phyloP scores from a whole-genome alignment of 495 filamentous ascomycete species.

The Talaromyces trachyspermus region DNA sequence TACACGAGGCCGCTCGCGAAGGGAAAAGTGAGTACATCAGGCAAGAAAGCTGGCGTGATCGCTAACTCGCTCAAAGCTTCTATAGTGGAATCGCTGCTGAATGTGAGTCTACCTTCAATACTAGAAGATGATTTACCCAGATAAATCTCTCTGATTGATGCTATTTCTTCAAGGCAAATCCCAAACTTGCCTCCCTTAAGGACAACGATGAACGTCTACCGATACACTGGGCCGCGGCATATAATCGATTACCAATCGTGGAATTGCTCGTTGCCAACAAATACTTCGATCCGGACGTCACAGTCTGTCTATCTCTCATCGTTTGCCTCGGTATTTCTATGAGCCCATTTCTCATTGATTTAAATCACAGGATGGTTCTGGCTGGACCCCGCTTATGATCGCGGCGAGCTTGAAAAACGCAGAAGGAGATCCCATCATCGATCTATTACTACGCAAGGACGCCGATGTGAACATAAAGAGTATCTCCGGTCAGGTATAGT shows the following conservation, averaged over 20 bases:
- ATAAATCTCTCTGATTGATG: not conserved
- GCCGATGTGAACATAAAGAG: constrained; percentile 81
- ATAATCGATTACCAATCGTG: constrained; percentile 70
- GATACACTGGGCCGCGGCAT: constrained; percentile 90
- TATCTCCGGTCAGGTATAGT: constrained; percentile 49
- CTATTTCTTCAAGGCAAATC: constrained; percentile 53
- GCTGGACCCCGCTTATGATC: constrained; percentile 96
- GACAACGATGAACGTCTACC: constrained; percentile 89
- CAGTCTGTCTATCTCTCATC: constrained; percentile 43
- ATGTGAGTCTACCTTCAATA: constrained; percentile 37
- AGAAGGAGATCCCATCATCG: constrained; percentile 46
- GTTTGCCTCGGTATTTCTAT: not conserved
- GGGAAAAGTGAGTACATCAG: constrained; percentile 61
- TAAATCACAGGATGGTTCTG: constrained; percentile 65
- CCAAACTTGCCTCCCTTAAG: constrained; percentile 62
- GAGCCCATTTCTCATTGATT: not conserved
- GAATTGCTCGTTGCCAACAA: constrained; percentile 58
- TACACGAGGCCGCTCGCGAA: constrained; percentile 85
- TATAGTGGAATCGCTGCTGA: constrained; percentile 69
- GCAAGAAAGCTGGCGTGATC: not conserved
- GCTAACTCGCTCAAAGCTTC: constrained; percentile 33
- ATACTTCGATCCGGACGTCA: constrained; percentile 80
- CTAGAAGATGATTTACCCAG: constrained; percentile 7
- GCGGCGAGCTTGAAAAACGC: constrained; percentile 68
- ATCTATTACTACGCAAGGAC: constrained; percentile 69